Evolutionary conservation across 2,329 filamentous ascomycete genomes (phyloP).

Genomic region (Seiridium cupressi): DNA sequence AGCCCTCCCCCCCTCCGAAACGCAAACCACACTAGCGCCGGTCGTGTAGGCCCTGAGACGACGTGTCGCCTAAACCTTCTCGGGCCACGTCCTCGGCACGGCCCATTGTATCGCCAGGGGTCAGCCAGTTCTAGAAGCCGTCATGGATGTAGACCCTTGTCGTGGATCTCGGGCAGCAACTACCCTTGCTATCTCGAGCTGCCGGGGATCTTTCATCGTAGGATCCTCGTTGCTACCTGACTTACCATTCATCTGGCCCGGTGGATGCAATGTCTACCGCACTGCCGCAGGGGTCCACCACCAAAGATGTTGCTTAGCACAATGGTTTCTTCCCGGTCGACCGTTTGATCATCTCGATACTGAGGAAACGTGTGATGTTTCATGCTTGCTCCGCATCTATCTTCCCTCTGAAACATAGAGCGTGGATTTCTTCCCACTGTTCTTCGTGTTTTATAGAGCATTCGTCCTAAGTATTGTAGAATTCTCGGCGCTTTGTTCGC

Average conservation of each 20-base stretch:
- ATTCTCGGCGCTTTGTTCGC: too few relatives aligned
- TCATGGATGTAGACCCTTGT: background rate
- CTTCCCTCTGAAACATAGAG: too few relatives aligned
- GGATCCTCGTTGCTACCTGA: conserved; percentile 3
- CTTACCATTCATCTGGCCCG: background rate
- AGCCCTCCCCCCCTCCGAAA: background rate
- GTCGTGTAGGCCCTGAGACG: background rate
- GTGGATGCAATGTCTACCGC: background rate
- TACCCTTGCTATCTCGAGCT: background rate
- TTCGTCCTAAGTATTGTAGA: too few relatives aligned
- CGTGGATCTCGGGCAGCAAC: conserved; percentile 3
- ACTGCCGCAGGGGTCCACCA: too few relatives aligned
- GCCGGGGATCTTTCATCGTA: background rate
- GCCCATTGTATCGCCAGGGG: conserved; percentile 1
- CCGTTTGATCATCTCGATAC: too few relatives aligned
- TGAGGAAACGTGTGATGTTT: too few relatives aligned
- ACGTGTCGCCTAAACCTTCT: background rate
- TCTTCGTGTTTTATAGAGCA: too few relatives aligned
- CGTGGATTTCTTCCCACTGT: too few relatives aligned
- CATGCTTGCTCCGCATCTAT: too few relatives aligned
- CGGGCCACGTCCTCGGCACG: background rate
- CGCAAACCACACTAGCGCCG: background rate
- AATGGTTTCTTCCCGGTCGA: too few relatives aligned
- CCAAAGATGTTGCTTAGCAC: too few relatives aligned
- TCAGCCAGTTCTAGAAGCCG: background rate